Evolutionary conservation across 805 yeast species (phyloP).

Genomic region (Metschnikowia orientalis): DNA sequence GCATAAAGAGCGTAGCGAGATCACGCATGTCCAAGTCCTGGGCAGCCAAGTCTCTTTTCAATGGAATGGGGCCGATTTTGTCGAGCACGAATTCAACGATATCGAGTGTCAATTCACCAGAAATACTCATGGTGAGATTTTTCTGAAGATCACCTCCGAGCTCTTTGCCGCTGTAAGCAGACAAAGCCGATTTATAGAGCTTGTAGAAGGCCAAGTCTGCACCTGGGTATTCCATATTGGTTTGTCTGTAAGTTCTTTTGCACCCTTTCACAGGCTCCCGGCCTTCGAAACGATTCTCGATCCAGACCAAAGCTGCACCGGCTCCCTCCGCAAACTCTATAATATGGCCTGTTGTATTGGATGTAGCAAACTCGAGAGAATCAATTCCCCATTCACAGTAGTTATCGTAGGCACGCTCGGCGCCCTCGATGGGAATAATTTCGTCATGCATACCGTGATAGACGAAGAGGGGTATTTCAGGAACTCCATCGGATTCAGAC

Average conservation of each 20-base stretch:
- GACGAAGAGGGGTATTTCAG: slow-evolving; percentile 24
- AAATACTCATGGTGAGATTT: slow-evolving; percentile 4
- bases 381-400: slow-evolving; percentile 29
- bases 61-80: slow-evolving; percentile 8
- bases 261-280: slow-evolving; percentile 11
- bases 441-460: slow-evolving; percentile 23
- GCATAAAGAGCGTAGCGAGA: background rate
- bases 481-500: slow-evolving; percentile 10
- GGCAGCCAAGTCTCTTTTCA: slow-evolving; percentile 6
- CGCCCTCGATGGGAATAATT: slow-evolving; percentile 20
- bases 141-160: slow-evolving; percentile 8
- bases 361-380: slow-evolving; percentile 28
- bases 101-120: slow-evolving; percentile 1
- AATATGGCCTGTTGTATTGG: slow-evolving; percentile 25
- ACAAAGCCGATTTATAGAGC: slow-evolving; percentile 4
- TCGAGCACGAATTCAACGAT: slow-evolving; percentile 4
- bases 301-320: slow-evolving; percentile 15
- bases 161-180: slow-evolving; percentile 4
- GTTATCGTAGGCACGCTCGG: slow-evolving; percentile 20
- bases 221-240: slow-evolving; percentile 11
- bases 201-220: slow-evolving; percentile 7
- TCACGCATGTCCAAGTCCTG: background rate
- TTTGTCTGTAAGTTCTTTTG: slow-evolving; percentile 5
- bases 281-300: slow-evolving; percentile 13
- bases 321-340: slow-evolving; percentile 18